phyloP scores from a whole-genome alignment of 345 rosid genomes.

The Litchi chinensis region DNA sequence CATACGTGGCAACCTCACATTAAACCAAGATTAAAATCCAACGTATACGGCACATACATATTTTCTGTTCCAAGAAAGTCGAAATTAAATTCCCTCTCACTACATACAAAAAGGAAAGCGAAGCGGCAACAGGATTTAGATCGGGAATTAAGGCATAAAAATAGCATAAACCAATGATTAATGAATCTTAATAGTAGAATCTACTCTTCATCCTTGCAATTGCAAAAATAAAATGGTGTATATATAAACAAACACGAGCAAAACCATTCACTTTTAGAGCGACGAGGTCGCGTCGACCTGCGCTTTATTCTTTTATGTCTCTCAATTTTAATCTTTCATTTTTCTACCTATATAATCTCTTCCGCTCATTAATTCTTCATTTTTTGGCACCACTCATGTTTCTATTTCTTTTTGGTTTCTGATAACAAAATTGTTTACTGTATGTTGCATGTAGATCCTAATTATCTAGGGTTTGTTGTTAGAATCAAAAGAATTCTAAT shows the following conservation, averaged over 20 bases:
- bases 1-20: neutral
- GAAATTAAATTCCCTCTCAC: no score
- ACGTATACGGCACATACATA: no score
- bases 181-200: neutral
- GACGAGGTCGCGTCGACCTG: neutral
- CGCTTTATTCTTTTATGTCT: neutral
- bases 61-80: no score
- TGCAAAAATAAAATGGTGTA: neutral
- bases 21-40: no score
- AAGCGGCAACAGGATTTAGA: neutral
- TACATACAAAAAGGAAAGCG: no score
- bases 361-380: neutral
- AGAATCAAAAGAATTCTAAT: neutral
- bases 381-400: neutral
- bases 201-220: neutral
- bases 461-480: slow-evolving; percentile 8
- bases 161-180: slow-evolving; percentile 7
- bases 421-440: neutral
- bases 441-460: neutral
- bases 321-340: neutral
- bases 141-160: neutral
- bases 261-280: neutral
- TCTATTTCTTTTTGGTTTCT: neutral
- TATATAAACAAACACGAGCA: neutral
- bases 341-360: neutral